Percentiles rank a stretch among this genome's conserved stretches.
Evolutionary conservation across 148 eudicot species (phyloP).

Genomic region (Fagopyrum esculentum): DNA sequence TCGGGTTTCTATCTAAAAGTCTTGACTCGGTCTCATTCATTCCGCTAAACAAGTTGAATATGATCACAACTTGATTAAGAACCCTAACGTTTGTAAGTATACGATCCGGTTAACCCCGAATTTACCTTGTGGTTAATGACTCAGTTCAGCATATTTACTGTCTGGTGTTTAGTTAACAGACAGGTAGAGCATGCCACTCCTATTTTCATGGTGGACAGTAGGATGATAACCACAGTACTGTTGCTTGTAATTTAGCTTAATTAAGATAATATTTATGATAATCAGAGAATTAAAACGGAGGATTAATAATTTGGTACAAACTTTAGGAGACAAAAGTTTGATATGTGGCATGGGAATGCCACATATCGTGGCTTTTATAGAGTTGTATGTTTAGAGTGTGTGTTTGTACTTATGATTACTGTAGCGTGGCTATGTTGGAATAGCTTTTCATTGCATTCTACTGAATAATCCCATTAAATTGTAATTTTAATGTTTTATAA

Average conservation of each 20-base stretch:
- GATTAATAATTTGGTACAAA: not conserved
- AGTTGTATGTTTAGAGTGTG: not conserved
- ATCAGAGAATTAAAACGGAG: not conserved
- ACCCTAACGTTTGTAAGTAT: too few species aligned
- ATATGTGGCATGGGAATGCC: not conserved
- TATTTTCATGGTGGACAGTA: not conserved
- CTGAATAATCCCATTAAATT: not conserved
- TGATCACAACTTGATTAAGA: too few species aligned
- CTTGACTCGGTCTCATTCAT: too few species aligned
- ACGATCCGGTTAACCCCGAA: too few species aligned
- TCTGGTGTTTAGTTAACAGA: not conserved
- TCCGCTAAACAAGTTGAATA: too few species aligned
- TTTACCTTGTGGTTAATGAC: too few species aligned
- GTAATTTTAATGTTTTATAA: too few species aligned
- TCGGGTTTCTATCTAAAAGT: too few species aligned
- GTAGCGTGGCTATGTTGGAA: slow-evolving; percentile 12
- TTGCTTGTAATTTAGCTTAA: not conserved
- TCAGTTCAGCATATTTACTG: not conserved
- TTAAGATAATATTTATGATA: not conserved
- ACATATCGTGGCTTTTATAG: not conserved
- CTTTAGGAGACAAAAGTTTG: slow-evolving; percentile 1
- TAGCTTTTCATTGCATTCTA: not conserved
- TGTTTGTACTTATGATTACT: not conserved
- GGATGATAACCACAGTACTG: not conserved
- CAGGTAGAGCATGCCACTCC: not conserved